Percentiles rank a stretch among this genome's conserved stretches.
Conservation (phyloP, 768 basidiomycete genomes). For the Macrocybe gigantea region DNA sequence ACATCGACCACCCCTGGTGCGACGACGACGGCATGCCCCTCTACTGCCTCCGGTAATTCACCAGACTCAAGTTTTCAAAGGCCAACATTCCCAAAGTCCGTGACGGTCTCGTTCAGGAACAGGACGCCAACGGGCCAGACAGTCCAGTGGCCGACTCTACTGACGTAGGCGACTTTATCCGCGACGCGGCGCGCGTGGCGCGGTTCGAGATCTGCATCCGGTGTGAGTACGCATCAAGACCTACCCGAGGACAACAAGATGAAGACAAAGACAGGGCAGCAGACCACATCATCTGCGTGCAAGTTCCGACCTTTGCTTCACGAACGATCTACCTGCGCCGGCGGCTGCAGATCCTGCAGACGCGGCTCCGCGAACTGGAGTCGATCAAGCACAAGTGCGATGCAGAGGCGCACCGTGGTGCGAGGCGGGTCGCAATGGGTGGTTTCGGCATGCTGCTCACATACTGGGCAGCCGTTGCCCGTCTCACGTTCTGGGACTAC, state of each 20-base stretch:
- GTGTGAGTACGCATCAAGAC: conserved; percentile 11
- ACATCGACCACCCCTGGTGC: conserved; percentile 14
- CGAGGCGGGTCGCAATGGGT: conserved; percentile 48
- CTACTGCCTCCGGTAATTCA: too few relatives aligned
- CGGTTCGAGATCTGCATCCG: conserved; percentile 45
- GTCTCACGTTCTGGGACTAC: conserved; percentile 61
- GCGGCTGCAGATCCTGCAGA: conserved; percentile 35
- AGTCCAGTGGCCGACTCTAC: conserved; percentile 61
- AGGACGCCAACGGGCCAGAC: conserved; percentile 21
- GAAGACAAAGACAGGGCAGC: conserved; percentile 10
- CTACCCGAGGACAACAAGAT: neutral
- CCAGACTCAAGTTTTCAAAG: too few relatives aligned
- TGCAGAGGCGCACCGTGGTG: conserved; percentile 47
- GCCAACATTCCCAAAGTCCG: neutral
- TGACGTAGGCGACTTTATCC: conserved; percentile 61
- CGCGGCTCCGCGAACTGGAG: conserved; percentile 44
- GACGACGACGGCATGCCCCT: too few relatives aligned
- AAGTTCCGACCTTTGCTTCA: conserved; percentile 59
- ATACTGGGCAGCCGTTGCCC: conserved; percentile 61
- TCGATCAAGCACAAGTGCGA: conserved; percentile 52
- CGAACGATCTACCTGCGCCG: conserved; percentile 53
- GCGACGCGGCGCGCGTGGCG: conserved; percentile 49
- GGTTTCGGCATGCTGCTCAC: conserved; percentile 54
- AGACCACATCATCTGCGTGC: conserved; percentile 33
- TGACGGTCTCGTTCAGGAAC: conserved; percentile 41